These are phyloP conservation scores for Sporisorium sorghi DNA, from an alignment of 1,284 basidiomycete genomes.

Conservation along the genomic window DNA sequence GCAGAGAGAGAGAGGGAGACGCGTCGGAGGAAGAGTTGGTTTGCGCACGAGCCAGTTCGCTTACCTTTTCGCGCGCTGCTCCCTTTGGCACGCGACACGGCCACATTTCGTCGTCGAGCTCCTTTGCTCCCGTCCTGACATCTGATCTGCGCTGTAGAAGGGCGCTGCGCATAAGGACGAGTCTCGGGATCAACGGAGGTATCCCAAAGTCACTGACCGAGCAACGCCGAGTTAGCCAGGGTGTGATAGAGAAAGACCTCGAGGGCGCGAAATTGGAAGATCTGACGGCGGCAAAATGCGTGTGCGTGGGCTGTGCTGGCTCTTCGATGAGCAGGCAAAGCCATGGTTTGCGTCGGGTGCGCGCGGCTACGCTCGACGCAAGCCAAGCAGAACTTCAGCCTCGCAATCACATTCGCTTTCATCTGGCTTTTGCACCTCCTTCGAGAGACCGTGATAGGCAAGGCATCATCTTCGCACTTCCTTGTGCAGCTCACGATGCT, in stretches of 20 bases:
- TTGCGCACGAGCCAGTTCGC: conserved; percentile 13
- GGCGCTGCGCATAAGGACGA: no score
- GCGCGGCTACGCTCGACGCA: neutral
- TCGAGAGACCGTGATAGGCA: no score
- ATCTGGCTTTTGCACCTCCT: no score
- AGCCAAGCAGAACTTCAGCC: neutral
- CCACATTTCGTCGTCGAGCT: neutral
- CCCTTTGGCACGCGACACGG: no score
- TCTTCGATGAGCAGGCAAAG: neutral
- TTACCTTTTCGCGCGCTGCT: neutral
- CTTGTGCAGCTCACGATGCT: no score
- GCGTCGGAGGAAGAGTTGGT: neutral
- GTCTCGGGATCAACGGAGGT: no score
- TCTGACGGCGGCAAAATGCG: neutral
- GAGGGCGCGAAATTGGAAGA: neutral
- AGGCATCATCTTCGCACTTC: no score
- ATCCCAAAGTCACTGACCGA: neutral
- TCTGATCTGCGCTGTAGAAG: no score
- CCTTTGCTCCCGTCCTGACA: no score
- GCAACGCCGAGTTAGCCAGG: neutral
- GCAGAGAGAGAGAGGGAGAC: neutral
- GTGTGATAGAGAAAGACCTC: neutral
- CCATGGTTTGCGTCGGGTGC: neutral
- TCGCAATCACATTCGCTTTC: neutral
- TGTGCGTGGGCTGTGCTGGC: neutral